phyloP scores from a whole-genome alignment of 129 eudicot species.

The Sambucus nigra region DNA sequence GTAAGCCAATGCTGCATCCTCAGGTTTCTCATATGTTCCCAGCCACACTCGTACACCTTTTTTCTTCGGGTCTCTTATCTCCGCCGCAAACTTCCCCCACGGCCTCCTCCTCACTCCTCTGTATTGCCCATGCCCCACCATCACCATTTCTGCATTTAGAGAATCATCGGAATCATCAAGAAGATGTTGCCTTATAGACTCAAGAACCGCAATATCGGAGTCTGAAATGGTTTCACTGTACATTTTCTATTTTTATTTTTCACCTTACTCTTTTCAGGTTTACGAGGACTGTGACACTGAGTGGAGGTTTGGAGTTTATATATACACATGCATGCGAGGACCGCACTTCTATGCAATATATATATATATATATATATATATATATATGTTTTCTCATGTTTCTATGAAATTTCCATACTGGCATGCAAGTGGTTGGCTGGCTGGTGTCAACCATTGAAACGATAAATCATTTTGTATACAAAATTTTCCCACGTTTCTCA shows the following conservation, averaged over 20 bases:
- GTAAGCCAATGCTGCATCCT: constrained; percentile 20
- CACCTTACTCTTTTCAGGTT: not conserved
- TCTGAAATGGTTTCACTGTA: not conserved
- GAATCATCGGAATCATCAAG: constrained; percentile 2
- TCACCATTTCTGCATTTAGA: too few relatives aligned
- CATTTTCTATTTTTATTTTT: too few relatives aligned
- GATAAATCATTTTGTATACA: too few relatives aligned
- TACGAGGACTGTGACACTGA: too few relatives aligned
- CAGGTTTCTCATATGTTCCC: constrained; percentile 16
- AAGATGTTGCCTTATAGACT: constrained; percentile 8
- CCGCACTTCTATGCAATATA: too few relatives aligned
- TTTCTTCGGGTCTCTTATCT: constrained; percentile 24
- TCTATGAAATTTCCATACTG: not conserved
- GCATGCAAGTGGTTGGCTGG: not conserved
- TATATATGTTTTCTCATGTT: too few relatives aligned
- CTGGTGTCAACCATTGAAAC: too few relatives aligned
- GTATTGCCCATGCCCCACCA: constrained; percentile 16
- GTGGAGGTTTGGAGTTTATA: not conserved
- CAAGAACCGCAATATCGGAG: constrained; percentile 6
- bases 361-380: too few relatives aligned
- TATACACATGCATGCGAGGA: too few relatives aligned
- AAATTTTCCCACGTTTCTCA: too few relatives aligned
- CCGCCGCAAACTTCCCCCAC: constrained; percentile 40
- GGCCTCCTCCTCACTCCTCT: constrained; percentile 35
- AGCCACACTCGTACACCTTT: constrained; percentile 21